Base-by-base conservation (phyloP, 129 eudicot genomes). In the Artemisia argyi region DNA sequence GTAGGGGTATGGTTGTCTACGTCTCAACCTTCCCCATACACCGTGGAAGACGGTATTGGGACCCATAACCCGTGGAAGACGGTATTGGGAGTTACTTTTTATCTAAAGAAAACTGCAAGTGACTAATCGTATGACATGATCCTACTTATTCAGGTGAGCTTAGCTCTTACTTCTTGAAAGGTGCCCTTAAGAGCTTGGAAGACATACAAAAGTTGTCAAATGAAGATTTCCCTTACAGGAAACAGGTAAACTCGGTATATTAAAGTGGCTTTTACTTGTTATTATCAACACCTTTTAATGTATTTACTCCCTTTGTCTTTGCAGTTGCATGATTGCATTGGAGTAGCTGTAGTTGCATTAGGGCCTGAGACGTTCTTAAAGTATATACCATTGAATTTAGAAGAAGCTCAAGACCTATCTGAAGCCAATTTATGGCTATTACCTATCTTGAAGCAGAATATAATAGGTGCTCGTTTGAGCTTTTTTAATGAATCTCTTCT, bases 271-370 rank as follows among this genome's bases (percentile, higher is more conserved):
- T n/a, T n/a, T n/a, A n/a, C n/a, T n/a, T n/a, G n/a, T n/a, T n/a
- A n/a, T n/a, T n/a, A n/a, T n/a, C n/a, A n/a, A n/a, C n/a, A n/a
- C n/a, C n/a, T n/a, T n/a, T n/a, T n/a, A n/a, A n/a, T n/a, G n/a
- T n/a, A n/a, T n/a, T n/a, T n/a, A n/a, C n/a, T n/a, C n/a, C n/a
- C n/a, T 91, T 66, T 16, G 17, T 76, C 15, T 52, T 69, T 30
- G 76, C 96, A 95, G 99, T 81, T 90, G 85, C 99, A 95, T 77
- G 97, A 86, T 72, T 95, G 97, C 76, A 18, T 95, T 39, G 97
- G 99, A 52, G 78, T 83, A 28, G 96, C 99, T 75, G 73, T 95
- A 62, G 80, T 85, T 50, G 96, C 96, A 69, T 81, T 95, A 91
- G 97, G 99, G 56, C 96, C 99, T 61, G 99, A 88, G 63, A 69